Evolutionary conservation across 352 stramenopile genomes (phyloP), one percentile per base, ranked within the genome.

Genomic region (Peronospora destructor): DNA sequence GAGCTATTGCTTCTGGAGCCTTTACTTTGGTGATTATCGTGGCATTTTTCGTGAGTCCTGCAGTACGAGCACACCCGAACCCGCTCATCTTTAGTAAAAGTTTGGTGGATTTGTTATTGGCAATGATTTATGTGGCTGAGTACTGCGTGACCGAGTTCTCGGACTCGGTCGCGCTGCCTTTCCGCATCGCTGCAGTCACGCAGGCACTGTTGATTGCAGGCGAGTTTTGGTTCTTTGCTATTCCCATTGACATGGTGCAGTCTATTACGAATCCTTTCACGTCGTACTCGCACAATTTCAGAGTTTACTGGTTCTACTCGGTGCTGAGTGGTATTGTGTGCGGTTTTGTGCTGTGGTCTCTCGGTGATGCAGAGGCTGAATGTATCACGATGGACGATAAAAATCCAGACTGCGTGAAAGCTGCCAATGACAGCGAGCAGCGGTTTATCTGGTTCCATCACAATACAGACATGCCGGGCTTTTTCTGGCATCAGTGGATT

Each of bases 181-280:
- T 85, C 37, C 68, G 66, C 1, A 71, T 84, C 19, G 77, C 76
- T 1, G 76, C 82, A 0, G 62, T 87, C 14, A 87, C 79, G 2
- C 76, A 92, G 56, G 77, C 74, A 29, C 54, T 92, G 49, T 70
- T 92, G 19, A 70, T 94, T 37, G 80, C 79, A n/a, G 77, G 78
- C 3, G 84, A 94, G 44, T 92, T 91, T 38, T 92, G 84, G 84
- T 94, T 91, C 69, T 91, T 90, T 45, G 82, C 82, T 14, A 94
- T 94, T 54, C 79, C 78, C 6, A 85, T 92, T 40, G 84, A 94
- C 53, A 84, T 94, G 62, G 73, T 91, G 34, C 82, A 94, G 72
- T 91, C 79, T 16, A 85, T 94, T 53, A 91, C 84, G 17, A 94
- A 94, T 56, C 84, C 84, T 9, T 94, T 94, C 59, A 91, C 84